Base-by-base conservation (phyloP, 352 stramenopile species). In the Thraustotheca clavata region DNA sequence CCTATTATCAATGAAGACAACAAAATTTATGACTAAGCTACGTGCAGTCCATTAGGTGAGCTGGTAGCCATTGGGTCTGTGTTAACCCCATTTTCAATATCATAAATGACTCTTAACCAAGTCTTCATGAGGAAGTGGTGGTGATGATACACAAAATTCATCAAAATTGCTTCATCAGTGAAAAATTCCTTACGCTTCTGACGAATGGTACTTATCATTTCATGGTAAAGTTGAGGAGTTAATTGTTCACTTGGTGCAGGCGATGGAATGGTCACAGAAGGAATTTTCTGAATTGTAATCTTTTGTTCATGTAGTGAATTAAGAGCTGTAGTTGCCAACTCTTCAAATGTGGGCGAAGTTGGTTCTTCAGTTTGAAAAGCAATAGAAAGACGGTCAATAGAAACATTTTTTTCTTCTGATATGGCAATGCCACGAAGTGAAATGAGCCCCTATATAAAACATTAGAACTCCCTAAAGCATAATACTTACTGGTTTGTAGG, bases 381-480 rank as follows among this genome's bases (percentile, higher is more conserved):
- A 52, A 24, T n/a, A 40, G 57, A 65, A n/a, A 54, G n/a, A 11
- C 57, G 20, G 12, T 52, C 9, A 31, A 52, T 52, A 9, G 31
- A 29, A 12, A 65, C 31, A 18, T 65, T 11, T 16, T 38, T 54
- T 1, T 43, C 57, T 35, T 65, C 57, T 9, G 57, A 41, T 20
- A 65, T 65, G 8, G 38, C 57, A 40, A 65, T 40, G 5, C 57
- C 57, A 22, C 57, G 57, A n/a, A 65, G 46, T 33, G 57, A 65
- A 11, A 38, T n/a, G 7, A 65, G 26, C 4, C 57, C 57, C 57
- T 65, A 54, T 33, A 29, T 18, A 24, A 4, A 4, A 27, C 8
- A 49, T 9, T 12, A 16, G 9, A 6, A 46, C 16, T 34, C 5
- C 12, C 12, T 24, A 12, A 33, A 5, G 29, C 4, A 6, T 8